Base-by-base conservation (phyloP, 352 stramenopile genomes). In the Phytophthora parvispora region DNA sequence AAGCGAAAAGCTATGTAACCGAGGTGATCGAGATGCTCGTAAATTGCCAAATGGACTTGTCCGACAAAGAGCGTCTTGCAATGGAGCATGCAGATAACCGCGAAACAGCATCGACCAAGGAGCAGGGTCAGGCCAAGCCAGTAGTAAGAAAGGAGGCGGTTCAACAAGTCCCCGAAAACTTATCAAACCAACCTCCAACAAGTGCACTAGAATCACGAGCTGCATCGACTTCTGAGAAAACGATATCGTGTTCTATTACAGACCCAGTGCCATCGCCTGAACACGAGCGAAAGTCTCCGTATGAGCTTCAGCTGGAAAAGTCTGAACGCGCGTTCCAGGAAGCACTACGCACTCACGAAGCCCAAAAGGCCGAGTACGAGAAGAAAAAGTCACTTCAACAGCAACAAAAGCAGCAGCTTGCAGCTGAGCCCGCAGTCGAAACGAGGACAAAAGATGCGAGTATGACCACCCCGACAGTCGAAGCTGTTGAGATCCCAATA, bases 11-110 rank as follows among this genome's bases (percentile, higher is more conserved):
- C 20, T 92, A 95, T 50, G 59, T 98, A 6, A 77, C 78, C 1
- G 86, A 97, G 25, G 61, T 98, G 29, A 59, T 98, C n/a, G 89
- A 97, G 27, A 69, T 91, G 20, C 71, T 98, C 12, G 83, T 95
- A 6, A 86, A 76, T 54, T 78, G 79, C 7, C 78, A 76, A 43
- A 73, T 55, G 42, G 69, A 90, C 24, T 28, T 25, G 0, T 29
- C 57, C 6, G 58, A 70, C 2, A 55, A 76, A 42, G 54, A 75
- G 28, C 48, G 40, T 8, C 24, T 47, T 48, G 43, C 48, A 47
- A 29, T 20, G 1, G 42, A 68, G 9, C 25, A 48, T 12, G 16
- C 24, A 18, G 51, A 62, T 24, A 34, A 48, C 20, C 34, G 18
- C 8, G 48, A 64, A 64, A 36, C 29, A 48, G 1, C 20, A 54